These are phyloP conservation scores for Brasilioporus rufonigricans DNA, from an alignment of 768 basidiomycete genomes.

Conservation along the genomic window DNA sequence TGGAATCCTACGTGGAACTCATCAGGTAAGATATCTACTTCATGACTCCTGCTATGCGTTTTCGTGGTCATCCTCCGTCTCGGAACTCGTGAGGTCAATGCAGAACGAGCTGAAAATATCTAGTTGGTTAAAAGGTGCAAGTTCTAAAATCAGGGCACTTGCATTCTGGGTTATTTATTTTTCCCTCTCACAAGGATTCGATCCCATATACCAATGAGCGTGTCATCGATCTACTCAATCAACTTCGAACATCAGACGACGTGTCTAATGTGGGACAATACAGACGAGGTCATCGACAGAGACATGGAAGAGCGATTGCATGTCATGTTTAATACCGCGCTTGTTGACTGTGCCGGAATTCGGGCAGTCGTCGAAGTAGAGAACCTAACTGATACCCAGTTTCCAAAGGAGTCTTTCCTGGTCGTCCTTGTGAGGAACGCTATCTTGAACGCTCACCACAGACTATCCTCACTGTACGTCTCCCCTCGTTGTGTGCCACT, in stretches of 20 bases:
- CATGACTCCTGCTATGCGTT: neutral
- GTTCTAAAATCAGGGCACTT: neutral
- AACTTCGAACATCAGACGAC: neutral
- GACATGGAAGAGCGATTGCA: neutral
- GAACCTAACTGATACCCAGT: neutral
- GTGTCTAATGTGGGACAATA: neutral
- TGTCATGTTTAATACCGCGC: neutral
- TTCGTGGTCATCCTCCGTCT: neutral
- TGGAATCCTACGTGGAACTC: neutral
- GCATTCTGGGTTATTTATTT: neutral
- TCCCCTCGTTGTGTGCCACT: neutral
- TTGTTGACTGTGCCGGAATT: slow-evolving; percentile 6
- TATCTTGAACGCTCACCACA: neutral
- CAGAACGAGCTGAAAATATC: neutral
- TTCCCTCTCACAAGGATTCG: neutral
- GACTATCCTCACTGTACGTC: neutral
- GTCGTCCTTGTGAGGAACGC: slow-evolving; percentile 4
- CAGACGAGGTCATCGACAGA: neutral
- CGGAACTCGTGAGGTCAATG: neutral
- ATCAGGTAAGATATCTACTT: neutral
- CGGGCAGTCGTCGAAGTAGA: slow-evolving; percentile 3
- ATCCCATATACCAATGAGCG: neutral
- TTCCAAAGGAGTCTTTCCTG: slow-evolving; percentile 10
- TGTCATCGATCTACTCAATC: neutral
- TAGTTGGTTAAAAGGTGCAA: slow-evolving; percentile 1